Base-by-base conservation (phyloP, 2,329 filamentous ascomycete species). In the Mycosphaerelloides madeirae region DNA sequence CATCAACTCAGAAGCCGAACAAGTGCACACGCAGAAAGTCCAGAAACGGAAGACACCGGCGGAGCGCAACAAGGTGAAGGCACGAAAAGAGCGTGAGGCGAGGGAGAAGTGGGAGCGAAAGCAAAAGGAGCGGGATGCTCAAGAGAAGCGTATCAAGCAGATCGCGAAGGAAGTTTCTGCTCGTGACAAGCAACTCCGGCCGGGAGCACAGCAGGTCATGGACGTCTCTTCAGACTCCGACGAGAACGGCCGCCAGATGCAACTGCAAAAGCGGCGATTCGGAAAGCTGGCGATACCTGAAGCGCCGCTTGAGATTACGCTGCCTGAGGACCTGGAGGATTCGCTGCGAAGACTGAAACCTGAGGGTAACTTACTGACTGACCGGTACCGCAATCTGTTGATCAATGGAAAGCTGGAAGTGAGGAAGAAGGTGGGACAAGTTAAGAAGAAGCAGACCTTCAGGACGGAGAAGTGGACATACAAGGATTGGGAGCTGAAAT, bases 391-490 rank as follows among this genome's bases (percentile, higher is more conserved):
- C 50, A 97, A 80, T 65, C 75, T 97, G 69, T 73, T 97, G 51
- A 78, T 97, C 28, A 81, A 89, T 52, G 93, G 93, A 48, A 95
- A 93, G 70, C 70, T 98, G 49, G 93, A 98, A 74, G 79, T 80
- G 38, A 78, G 93, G 57, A 84, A 84, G 64, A 83, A 83, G 41
- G 79, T 91, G 46, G 79, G 83, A 6, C 91, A 93, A 70, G 78
- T 78, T 60, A 95, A 87, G 77, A 87, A 93, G 74, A 79, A 80
- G 52, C 90, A 83, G 76, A 82, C 74, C 56, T 87, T 86, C 66
- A 69, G 82, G 40, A 95, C 88, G 6, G 93, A 97, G 78, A 98
- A 97, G 71, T 98, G 93, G 93, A 81, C 84, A 34, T 87, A 95
- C 74, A 98, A 98, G 76, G 93, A 98, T 65, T 98, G 95, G 68